Base-by-base conservation (phyloP, 768 basidiomycete genomes). In the Leucosporidium creatinivorum region DNA sequence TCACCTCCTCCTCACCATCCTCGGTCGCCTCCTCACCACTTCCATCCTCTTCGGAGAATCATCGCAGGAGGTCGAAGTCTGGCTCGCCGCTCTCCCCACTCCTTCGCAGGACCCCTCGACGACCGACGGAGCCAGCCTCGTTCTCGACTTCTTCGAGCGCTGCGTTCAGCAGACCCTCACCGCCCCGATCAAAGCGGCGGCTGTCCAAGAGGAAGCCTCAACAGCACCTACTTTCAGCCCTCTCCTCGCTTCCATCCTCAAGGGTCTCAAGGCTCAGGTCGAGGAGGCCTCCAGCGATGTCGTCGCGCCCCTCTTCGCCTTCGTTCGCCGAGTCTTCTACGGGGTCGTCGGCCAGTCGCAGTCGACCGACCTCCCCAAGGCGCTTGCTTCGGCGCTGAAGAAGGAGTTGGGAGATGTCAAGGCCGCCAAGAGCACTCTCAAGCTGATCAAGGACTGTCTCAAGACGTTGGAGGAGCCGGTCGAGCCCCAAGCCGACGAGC, bases 11-110 rank as follows among this genome's bases (percentile, higher is more conserved):
- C 79, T 87, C 1, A 75, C 77, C 0, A 84, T 96, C 6, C 78
- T 97, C 1, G 77, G 80, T 3, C 83, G 84, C 56, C 77, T 89
- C n/a, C 83, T 98, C 2, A 82, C 84, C 0, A 80, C 83, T 12
- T 89, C 88, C 64, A 82, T 91, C 12, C 76, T 94, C 28, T 97
- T 94, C 69, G 68, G 68, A 78, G 87, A 89, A 72, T 87, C 88
- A 74, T 85, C 89, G 62, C 79, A 82, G 0, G 79, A 82, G 26
- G 81, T 89, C 1, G 78, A 81, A 0, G 78, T 88, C 5, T 96
- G 92, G 92, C 80, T 97, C 1, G 76, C 79, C 1, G 83, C 85
- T 1, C 77, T 93, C 0, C 88, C 90, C 0, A 77, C 44, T 50
- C n/a, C 66, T 61, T 15, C 39, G 13, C 28, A 30, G 23, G 9